These are phyloP conservation scores for Nicotiana sylvestris DNA, from an alignment of 257 asterid genomes.

Conservation along the genomic window DNA sequence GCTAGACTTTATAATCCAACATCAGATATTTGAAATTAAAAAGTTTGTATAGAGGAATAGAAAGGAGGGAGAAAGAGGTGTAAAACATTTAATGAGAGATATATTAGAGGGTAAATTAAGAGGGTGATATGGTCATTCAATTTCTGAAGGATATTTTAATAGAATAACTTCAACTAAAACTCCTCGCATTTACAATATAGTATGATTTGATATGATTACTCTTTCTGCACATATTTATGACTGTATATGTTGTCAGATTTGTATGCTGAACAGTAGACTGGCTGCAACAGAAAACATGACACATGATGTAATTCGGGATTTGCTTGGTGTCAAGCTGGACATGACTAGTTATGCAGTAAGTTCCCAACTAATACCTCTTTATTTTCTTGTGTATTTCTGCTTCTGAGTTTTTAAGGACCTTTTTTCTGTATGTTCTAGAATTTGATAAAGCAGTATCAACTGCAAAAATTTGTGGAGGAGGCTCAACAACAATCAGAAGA, in stretches of 20 bases:
- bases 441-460: slow-evolving; percentile 63
- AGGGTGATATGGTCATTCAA: too few relatives aligned
- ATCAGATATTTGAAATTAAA: too few relatives aligned
- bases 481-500: slow-evolving; percentile 64
- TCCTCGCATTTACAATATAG: too few relatives aligned
- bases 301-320: slow-evolving; percentile 90
- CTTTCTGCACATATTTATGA: background rate
- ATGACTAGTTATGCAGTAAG: slow-evolving; percentile 80
- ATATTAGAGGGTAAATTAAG: too few relatives aligned
- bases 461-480: slow-evolving; percentile 68
- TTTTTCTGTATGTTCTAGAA: slow-evolving; percentile 36
- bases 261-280: slow-evolving; percentile 66
- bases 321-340: slow-evolving; percentile 87
- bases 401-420: background rate
- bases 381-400: slow-evolving; percentile 2
- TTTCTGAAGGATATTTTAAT: too few relatives aligned
- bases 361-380: slow-evolving; percentile 9
- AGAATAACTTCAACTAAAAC: too few relatives aligned
- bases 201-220: background rate
- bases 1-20: too few relatives aligned
- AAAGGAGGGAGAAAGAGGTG: too few relatives aligned
- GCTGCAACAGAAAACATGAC: slow-evolving; percentile 92
- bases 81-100: too few relatives aligned
- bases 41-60: too few relatives aligned
- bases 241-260: slow-evolving; percentile 44